These are phyloP conservation scores for Fraxinus americana DNA, from an alignment of 257 asterid species.

Conservation along the genomic window DNA sequence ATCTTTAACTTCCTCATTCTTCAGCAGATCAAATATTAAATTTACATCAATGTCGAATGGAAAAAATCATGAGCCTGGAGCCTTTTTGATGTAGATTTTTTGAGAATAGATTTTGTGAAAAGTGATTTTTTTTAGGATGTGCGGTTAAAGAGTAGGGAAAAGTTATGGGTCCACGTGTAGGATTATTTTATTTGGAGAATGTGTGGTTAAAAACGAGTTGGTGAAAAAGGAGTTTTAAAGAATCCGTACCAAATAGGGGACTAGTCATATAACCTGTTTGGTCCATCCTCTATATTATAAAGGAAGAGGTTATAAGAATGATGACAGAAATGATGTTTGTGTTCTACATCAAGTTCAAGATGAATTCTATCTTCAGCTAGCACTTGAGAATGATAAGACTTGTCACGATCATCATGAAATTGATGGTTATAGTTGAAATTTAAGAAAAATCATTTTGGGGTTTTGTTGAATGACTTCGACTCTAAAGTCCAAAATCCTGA, in stretches of 20 bases:
- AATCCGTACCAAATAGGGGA: too few species aligned
- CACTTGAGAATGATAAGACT: neutral
- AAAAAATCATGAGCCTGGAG: neutral
- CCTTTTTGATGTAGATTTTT: too few species aligned
- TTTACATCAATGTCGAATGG: neutral
- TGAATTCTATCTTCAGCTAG: neutral
- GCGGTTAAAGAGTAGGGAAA: too few species aligned
- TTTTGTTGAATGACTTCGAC: neutral
- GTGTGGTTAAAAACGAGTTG: too few species aligned
- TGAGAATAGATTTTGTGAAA: too few species aligned
- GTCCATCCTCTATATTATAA: neutral
- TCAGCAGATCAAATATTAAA: neutral
- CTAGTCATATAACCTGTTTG: neutral
- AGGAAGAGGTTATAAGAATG: neutral
- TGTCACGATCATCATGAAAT: neutral
- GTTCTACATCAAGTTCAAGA: neutral
- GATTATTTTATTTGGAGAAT: too few species aligned
- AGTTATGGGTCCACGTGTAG: too few species aligned
- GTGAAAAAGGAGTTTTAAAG: too few species aligned
- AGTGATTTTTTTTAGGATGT: too few species aligned
- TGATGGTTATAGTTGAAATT: neutral
- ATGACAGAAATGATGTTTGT: neutral
- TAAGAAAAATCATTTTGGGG: neutral
- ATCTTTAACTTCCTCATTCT: neutral
- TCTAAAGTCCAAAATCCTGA: neutral